Conservation (phyloP, 768 basidiomycete species). For the Serendipita sp. region DNA sequence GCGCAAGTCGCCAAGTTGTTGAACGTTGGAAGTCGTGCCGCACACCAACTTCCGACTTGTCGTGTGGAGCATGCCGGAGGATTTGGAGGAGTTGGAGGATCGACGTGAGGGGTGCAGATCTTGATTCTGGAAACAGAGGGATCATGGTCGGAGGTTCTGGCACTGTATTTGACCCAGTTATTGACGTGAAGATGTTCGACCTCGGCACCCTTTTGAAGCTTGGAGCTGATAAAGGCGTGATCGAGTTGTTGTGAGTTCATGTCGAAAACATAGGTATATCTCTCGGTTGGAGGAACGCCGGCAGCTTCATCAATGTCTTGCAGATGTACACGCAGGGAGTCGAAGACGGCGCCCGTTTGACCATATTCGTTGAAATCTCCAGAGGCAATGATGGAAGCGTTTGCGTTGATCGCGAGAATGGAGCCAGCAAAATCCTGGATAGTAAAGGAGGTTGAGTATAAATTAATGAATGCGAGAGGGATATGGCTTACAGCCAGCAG, state of each 20-base stretch:
- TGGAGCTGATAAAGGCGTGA: slow-evolving; percentile 37
- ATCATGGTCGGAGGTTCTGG: slow-evolving; percentile 43
- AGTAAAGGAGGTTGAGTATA: not conserved
- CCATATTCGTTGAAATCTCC: slow-evolving; percentile 51
- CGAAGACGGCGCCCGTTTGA: slow-evolving; percentile 37
- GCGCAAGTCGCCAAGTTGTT: slow-evolving; percentile 4
- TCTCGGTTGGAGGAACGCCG: slow-evolving; percentile 31
- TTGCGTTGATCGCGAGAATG: slow-evolving; percentile 26
- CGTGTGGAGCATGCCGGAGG: not conserved
- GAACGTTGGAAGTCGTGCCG: not conserved
- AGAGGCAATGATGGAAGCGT: slow-evolving; percentile 36
- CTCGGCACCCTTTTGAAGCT: slow-evolving; percentile 24
- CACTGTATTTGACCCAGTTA: slow-evolving; percentile 33
- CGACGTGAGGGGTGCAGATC: slow-evolving; percentile 23
- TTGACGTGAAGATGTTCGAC: slow-evolving; percentile 49
- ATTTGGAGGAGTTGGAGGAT: not conserved
- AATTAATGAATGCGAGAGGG: not conserved
- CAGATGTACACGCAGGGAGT: slow-evolving; percentile 27
- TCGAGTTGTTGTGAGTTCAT: slow-evolving; percentile 43
- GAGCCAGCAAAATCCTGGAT: slow-evolving; percentile 33
- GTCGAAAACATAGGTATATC: slow-evolving; percentile 48
- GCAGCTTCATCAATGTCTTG: slow-evolving; percentile 38
- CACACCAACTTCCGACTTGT: slow-evolving; percentile 3
- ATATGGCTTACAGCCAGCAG: slow-evolving; percentile 31
- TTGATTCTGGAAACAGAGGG: slow-evolving; percentile 37